phyloP scores from a whole-genome alignment of 495 filamentous ascomycete genomes.

The Annulohypoxylon stygium region DNA sequence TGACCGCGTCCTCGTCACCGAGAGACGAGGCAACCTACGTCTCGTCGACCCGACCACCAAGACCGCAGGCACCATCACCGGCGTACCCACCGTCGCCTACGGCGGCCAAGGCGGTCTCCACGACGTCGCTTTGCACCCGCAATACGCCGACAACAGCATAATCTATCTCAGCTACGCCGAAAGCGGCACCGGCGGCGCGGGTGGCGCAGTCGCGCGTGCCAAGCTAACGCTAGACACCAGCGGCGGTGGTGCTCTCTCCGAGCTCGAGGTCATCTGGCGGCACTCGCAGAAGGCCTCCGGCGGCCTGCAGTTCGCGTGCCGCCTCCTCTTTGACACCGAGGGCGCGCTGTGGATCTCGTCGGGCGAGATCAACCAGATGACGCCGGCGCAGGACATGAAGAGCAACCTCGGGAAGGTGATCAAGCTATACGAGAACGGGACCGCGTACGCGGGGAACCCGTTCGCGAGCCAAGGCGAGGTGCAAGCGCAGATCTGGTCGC shows the following conservation, averaged over 20 bases:
- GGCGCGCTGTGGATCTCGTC: conserved; percentile 55
- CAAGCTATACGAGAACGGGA: conserved; percentile 54
- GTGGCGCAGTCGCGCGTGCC: conserved; percentile 53
- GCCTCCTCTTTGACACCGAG: conserved; percentile 52
- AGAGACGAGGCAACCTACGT: conserved; percentile 52
- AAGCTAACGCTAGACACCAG: conserved; percentile 52
- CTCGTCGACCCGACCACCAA: conserved; percentile 54
- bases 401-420: conserved; percentile 56
- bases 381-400: conserved; percentile 53
- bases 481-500: conserved; percentile 52
- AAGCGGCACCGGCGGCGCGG: conserved; percentile 49
- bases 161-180: conserved; percentile 58
- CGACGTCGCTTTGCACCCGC: conserved; percentile 55
- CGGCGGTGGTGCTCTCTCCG: conserved; percentile 53
- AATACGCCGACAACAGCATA: conserved; percentile 53
- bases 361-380: conserved; percentile 54
- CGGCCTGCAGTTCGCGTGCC: conserved; percentile 51
- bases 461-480: conserved; percentile 51
- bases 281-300: conserved; percentile 51
- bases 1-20: conserved; percentile 54
- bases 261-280: conserved; percentile 55
- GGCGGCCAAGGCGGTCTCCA: conserved; percentile 55
- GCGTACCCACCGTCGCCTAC: conserved; percentile 53
- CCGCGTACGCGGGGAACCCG: conserved; percentile 52
- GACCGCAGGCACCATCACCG: conserved; percentile 52